A percentile compares a stretch with the other conserved stretches of the same genome.
Conservation (phyloP, 2,329 filamentous ascomycete genomes). For the Neonectria faginata region DNA sequence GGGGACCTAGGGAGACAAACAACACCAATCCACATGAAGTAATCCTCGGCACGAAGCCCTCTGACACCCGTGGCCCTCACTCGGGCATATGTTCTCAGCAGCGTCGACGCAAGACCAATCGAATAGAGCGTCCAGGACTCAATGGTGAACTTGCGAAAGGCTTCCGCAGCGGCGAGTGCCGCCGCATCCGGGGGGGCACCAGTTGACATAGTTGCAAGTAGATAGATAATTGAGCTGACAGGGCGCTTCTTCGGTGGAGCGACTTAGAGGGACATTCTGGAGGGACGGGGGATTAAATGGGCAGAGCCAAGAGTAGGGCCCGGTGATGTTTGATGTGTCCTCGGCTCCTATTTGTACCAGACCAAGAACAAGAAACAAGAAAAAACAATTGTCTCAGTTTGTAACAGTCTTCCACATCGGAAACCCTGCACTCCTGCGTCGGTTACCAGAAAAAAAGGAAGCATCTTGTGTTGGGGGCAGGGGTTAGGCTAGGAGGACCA, state of each 20-base stretch:
- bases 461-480: not conserved
- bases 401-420: not conserved
- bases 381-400: not conserved
- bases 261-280: not conserved
- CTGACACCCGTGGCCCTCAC: constrained; percentile 40
- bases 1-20: constrained; percentile 17
- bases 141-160: constrained; percentile 29
- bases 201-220: constrained; percentile 6
- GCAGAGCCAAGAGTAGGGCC: not conserved
- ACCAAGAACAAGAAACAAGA: not conserved
- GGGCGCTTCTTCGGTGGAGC: not conserved
- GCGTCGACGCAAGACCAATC: constrained; percentile 42
- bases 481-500: too few relatives aligned
- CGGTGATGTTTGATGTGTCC: not conserved
- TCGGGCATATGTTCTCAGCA: constrained; percentile 48
- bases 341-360: not conserved
- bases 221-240: not conserved
- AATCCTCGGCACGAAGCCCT: constrained; percentile 47
- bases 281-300: not conserved
- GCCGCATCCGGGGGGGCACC: constrained; percentile 2
- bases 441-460: not conserved
- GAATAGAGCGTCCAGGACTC: constrained; percentile 48
- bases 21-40: constrained; percentile 41
- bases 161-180: constrained; percentile 29
- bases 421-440: not conserved